Evolutionary conservation across 768 basidiomycete genomes (phyloP).

Genomic region (Chalciporus piperatus): DNA sequence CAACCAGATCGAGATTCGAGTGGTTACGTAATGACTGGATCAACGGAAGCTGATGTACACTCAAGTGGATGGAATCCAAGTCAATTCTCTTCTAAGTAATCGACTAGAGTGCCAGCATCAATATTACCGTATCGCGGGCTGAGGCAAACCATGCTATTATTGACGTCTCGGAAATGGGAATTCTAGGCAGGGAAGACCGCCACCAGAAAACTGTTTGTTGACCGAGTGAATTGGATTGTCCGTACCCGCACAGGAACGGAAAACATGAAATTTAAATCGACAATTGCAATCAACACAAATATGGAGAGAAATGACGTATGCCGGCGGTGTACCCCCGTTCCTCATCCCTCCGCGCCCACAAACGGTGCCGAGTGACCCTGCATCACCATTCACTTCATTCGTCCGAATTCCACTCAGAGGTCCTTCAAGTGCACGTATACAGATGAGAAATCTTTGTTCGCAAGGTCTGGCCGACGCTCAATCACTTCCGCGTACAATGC

Average conservation of each 20-base stretch:
- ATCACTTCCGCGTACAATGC: slow-evolving; percentile 59
- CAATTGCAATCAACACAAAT: slow-evolving; percentile 14
- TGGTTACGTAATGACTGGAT: slow-evolving; percentile 18
- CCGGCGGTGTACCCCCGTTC: slow-evolving; percentile 1
- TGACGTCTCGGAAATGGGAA: not conserved
- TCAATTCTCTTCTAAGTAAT: not conserved
- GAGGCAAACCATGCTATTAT: not conserved
- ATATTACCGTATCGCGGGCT: not conserved
- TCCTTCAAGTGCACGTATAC: slow-evolving; percentile 64
- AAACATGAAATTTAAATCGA: not conserved
- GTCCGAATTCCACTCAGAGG: not conserved
- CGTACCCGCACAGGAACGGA: not conserved
- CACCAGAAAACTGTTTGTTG: not conserved
- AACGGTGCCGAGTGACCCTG: not conserved
- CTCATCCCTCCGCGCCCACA: not conserved
- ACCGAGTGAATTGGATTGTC: not conserved
- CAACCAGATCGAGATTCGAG: slow-evolving; percentile 14
- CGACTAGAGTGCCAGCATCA: not conserved
- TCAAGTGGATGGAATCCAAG: not conserved
- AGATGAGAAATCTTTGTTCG: slow-evolving; percentile 74
- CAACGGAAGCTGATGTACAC: no score
- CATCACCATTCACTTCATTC: not conserved
- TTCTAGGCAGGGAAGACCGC: not conserved
- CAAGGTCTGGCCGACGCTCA: slow-evolving; percentile 53
- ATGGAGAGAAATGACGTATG: not conserved